Percentiles rank a stretch among this genome's conserved stretches.
Conservation (phyloP, 139 green algal species). For the Micractinium sp. region DNA sequence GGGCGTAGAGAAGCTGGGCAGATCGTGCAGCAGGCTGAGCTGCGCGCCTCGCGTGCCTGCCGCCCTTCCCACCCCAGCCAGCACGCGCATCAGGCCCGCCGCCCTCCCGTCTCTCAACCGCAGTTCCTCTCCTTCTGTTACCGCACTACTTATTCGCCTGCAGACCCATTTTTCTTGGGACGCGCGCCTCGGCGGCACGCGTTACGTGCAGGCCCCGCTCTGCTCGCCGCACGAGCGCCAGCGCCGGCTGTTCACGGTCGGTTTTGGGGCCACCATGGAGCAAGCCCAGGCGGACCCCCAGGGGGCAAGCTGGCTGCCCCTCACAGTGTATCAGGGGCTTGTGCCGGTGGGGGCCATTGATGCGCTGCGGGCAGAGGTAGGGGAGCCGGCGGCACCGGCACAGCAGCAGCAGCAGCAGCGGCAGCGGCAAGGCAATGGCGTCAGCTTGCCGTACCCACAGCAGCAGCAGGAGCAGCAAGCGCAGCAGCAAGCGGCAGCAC, state of each 20-base stretch:
- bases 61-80: neutral
- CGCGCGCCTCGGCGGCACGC: slow-evolving; percentile 50
- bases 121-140: neutral
- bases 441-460: neutral
- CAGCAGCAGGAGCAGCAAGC: neutral
- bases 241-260: slow-evolving; percentile 50
- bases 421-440: neutral
- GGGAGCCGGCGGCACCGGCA: neutral
- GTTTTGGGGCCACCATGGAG: slow-evolving; percentile 29
- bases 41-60: too few species aligned
- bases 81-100: neutral
- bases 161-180: slow-evolving; percentile 84
- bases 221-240: slow-evolving; percentile 72
- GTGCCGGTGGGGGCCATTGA: neutral
- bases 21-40: too few species aligned
- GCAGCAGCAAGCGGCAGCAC: neutral
- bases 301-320: slow-evolving; percentile 44
- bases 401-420: neutral
- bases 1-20: too few species aligned
- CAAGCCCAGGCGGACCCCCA: neutral
- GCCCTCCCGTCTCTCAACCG: neutral
- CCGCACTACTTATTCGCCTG: too few species aligned
- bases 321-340: slow-evolving; percentile 34
- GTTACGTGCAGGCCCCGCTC: slow-evolving; percentile 82
- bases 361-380: neutral